Base-by-base conservation (phyloP, 805 yeast species). In the Saccharomycopsis lassenensis region DNA sequence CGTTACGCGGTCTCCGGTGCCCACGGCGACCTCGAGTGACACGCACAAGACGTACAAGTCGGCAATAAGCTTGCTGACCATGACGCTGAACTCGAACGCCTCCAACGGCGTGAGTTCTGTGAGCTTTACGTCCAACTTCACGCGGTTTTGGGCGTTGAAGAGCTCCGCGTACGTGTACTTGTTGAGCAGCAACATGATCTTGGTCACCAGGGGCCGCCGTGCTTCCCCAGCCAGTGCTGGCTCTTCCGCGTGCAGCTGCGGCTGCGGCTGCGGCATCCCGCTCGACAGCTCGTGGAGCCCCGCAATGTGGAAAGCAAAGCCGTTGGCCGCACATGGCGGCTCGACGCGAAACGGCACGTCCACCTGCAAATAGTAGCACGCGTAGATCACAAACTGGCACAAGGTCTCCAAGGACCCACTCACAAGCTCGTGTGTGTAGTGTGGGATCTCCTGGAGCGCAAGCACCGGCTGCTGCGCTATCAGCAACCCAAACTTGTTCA, bases 321-420 rank as follows among this genome's bases (percentile, higher is more conserved):
- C 16, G 8, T 19, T 27, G 4, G 16, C 29, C 24, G 31, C 12
- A 2, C 19, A 18, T 11, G 46, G 46, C 3, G 28, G 19, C 8
- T 39, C 40, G 8, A 39, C 20, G 15, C 14, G 18, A 18, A 42
- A 42, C 4, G 46, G 46, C 12, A 42, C 21, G 17, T 36, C 34
- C 7, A 36, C 33, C 31, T 25, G 29, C 10, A 39, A 22, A 20
- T 42, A 42, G 19, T 39, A 33, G 4, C 39, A 29, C 14, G 35
- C n/a, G 19, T 32, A 39, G 16, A 32, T 26, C 5, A 42, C 8
- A 31, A 42, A 42, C 31, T 27, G 46, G 15, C 46, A 39, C 10
- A 42, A 10, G 7, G 26, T 12, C 24, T 42, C 46, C 10, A 42
- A 23, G 11, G 44, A 32, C 2, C 38, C 25, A 4, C 29, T 32